Evolutionary conservation across 1,284 basidiomycete species (phyloP), one percentile per base, ranked within the genome.

Genomic region (Moniliophthora roreri): DNA sequence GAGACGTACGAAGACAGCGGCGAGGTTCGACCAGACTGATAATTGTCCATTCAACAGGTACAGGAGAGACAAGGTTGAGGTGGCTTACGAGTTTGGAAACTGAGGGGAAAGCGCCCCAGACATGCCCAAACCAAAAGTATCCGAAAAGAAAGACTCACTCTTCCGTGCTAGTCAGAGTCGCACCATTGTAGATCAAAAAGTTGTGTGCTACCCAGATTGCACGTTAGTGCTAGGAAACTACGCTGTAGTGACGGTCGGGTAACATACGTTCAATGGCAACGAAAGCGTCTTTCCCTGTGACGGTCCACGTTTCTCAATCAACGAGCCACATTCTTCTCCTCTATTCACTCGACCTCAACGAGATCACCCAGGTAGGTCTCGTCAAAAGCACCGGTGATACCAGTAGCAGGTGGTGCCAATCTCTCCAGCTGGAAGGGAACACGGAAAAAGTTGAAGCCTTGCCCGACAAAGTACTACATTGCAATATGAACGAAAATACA

Each of bases 381-480:
- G 60, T 82, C 68, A 63, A 84, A 81, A 18, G 78, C 54, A 20
- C 82, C 82, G 48, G 77, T 76, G 39, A 85, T 66, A 7, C 82
- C 82, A 26, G 60, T 74, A 1, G 79, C 58, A 48, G 77, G 77
- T 34, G 82, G 79, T 53, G 65, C 73, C 48, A 85, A 57, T 51
- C 83, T 79, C 63, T 85, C 83, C 67, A 81, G 70, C 56, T 74
- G 63, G 79, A 85, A 82, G 10, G 82, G 76, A 59, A 85, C 66
- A 58, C 82, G 81, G 80, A 85, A 84, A 16, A 78, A 75, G 68
- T 85, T 85, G 72, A 85, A 78, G 21, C 82, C 82, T 61, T 79
- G 66, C 21, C 62, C 65, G 42, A 81, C 66, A 66, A 86, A 84
- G 70, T 70, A 84, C 70, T 75, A 51, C 9, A 36, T 52, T 50